Evolutionary conservation across 306 rosid species (phyloP).

Genomic region (Glycine latifolia): DNA sequence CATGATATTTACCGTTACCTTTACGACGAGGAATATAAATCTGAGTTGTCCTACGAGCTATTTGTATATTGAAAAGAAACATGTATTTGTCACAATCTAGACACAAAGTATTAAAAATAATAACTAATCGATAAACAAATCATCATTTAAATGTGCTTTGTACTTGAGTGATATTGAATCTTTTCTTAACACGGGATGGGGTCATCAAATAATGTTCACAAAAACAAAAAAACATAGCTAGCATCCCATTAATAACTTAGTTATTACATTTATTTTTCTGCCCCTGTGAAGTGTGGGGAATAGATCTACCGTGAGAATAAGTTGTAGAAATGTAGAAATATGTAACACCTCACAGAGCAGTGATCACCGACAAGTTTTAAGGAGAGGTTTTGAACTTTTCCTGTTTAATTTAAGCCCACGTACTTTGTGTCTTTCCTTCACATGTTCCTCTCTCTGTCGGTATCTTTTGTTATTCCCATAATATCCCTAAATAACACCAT

Average conservation of each 20-base stretch:
- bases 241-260: background rate
- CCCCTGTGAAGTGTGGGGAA: background rate
- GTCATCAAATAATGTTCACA: background rate
- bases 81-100: background rate
- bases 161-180: background rate
- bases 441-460: slow-evolving; percentile 41
- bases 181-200: background rate
- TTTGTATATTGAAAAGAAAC: background rate
- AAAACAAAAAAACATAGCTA: background rate
- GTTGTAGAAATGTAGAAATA: background rate
- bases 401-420: background rate
- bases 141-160: background rate
- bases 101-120: background rate
- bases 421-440: slow-evolving; percentile 23
- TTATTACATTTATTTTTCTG: background rate
- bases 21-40: background rate
- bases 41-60: background rate
- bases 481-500: slow-evolving; percentile 25
- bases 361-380: slow-evolving; percentile 43
- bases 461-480: slow-evolving; percentile 7
- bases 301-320: slow-evolving; percentile 5
- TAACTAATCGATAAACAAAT: background rate
- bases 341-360: background rate
- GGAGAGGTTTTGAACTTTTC: background rate
- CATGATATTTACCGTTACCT: background rate